Evolutionary conservation across 441 rosid genomes (phyloP), one percentile per base, ranked within the genome.

Genomic region (Daphne laureola): DNA sequence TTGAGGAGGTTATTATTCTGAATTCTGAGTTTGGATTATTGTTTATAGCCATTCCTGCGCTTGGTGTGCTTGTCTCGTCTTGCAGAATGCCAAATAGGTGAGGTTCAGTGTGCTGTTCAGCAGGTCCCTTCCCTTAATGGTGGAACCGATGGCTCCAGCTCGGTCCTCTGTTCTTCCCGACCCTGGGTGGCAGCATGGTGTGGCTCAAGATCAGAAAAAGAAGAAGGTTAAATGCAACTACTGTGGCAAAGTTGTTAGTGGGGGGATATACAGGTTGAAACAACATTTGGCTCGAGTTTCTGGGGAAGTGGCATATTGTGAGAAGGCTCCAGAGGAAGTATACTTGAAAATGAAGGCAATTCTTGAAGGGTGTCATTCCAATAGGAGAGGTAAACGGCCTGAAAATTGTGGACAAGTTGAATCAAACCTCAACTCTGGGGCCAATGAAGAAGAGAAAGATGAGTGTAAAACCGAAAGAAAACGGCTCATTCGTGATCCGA

Each of bases 111-210:
- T 15, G 50, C 25, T 43, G n/a, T 43, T 36, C 14, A 21, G 25
- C 17, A 18, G 43, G 58, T 25, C 43, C 31, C 49, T 43, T 25
- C 43, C 31, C 49, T 43, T 38, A 59, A 62, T 68, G 64, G 51
- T 64, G 47, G 65, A 64, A 54, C 56, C 58, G 67, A 84, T 83
- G 92, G 74, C 77, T 48, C 75, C 89, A 51, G 57, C 56, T 66
- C 76, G 86, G 53, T 67, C 86, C 2, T n/a, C 59, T 0, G 82
- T 81, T 63, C 72, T 55, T 44, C 72, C 79, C 27, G 87, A 86
- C 64, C 97, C 88, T 43, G 95, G 93, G 51, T 90, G 97, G 97
- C 87, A 89, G 73, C 93, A 86, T 55, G 95, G 90, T 15, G 68
- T 76, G 63, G 79, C 97, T 25, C 88, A 78, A 67, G 93, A 90